Percentiles rank a stretch among this genome's conserved stretches.
Evolutionary conservation across 495 filamentous ascomycete species (phyloP).

Genomic region (Achaetomiella virescens): DNA sequence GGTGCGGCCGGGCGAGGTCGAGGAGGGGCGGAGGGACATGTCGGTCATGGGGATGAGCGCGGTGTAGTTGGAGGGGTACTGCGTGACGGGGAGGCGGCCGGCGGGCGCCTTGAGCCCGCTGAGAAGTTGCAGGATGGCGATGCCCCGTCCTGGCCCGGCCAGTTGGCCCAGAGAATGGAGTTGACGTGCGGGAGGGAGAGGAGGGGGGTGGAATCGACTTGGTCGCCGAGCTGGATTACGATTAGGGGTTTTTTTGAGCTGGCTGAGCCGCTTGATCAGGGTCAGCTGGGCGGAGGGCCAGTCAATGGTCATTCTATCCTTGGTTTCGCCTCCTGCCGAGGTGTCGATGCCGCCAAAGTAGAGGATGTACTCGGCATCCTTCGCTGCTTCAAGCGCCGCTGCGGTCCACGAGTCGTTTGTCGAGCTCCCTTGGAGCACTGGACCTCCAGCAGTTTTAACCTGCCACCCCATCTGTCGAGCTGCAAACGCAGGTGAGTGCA

Average conservation of each 20-base stretch:
- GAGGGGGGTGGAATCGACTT: slow-evolving; percentile 50
- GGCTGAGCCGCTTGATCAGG: slow-evolving; percentile 34
- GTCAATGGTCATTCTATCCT: slow-evolving; percentile 37
- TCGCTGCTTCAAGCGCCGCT: slow-evolving; percentile 33
- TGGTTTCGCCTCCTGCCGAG: slow-evolving; percentile 33
- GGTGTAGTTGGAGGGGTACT: slow-evolving; percentile 41
- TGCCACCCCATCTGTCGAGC: too few relatives aligned
- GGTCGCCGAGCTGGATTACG: slow-evolving; percentile 45
- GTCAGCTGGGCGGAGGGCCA: slow-evolving; percentile 41
- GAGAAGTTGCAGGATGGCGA: slow-evolving; percentile 46
- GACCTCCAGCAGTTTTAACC: too few relatives aligned
- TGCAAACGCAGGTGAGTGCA: slow-evolving; percentile 31
- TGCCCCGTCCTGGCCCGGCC: slow-evolving; percentile 54
- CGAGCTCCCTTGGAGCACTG: slow-evolving; percentile 40
- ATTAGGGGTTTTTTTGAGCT: slow-evolving; percentile 36
- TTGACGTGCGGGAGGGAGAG: slow-evolving; percentile 44
- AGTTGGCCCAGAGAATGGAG: slow-evolving; percentile 48
- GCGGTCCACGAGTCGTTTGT: slow-evolving; percentile 55
- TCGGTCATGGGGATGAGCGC: slow-evolving; percentile 34
- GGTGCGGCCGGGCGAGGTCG: slow-evolving; percentile 28
- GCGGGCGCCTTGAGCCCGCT: slow-evolving; percentile 48
- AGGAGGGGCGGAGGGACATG: slow-evolving; percentile 36
- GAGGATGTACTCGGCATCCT: slow-evolving; percentile 36
- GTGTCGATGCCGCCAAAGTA: slow-evolving; percentile 43
- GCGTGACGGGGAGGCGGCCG: slow-evolving; percentile 56